A percentile compares a stretch with the other conserved stretches of the same genome.
Evolutionary conservation across 257 asterid species (phyloP).

Genomic region (Ocimum tenuiflorum): DNA sequence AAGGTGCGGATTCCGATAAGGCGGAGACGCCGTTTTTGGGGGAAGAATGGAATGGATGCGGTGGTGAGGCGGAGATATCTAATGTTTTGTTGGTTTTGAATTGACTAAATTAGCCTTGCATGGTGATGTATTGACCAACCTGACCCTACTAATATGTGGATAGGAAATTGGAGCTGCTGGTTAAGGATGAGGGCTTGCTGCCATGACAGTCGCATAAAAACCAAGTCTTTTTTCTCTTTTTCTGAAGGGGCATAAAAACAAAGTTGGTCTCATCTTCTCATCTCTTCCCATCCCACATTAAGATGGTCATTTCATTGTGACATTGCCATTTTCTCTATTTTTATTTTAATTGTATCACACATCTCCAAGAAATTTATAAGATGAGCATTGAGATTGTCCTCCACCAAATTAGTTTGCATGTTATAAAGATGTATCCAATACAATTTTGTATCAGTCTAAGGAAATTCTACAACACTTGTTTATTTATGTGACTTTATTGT

Average conservation of each 20-base stretch:
- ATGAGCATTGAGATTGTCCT: no score
- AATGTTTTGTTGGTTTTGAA: background rate
- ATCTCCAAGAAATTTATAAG: no score
- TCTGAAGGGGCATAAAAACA: background rate
- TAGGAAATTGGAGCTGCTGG: background rate
- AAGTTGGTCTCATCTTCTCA: background rate
- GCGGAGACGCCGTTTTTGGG: background rate
- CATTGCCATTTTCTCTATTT: no score
- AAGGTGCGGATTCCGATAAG: slow-evolving; percentile 25
- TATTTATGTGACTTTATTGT: no score
- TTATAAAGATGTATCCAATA: no score
- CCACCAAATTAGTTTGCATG: no score
- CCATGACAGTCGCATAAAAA: background rate
- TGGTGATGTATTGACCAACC: slow-evolving; percentile 29
- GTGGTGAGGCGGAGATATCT: slow-evolving; percentile 12
- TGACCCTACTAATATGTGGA: slow-evolving; percentile 28
- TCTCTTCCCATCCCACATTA: background rate
- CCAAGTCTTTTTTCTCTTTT: no score
- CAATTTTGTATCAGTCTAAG: no score
- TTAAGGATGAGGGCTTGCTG: background rate
- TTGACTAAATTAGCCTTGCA: slow-evolving; percentile 28
- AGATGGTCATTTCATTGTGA: no score
- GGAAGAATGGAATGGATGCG: background rate
- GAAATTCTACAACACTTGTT: no score
- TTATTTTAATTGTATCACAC: no score